phyloP scores from a whole-genome alignment of 2,329 filamentous ascomycete genomes.

The Fusarium sp. region DNA sequence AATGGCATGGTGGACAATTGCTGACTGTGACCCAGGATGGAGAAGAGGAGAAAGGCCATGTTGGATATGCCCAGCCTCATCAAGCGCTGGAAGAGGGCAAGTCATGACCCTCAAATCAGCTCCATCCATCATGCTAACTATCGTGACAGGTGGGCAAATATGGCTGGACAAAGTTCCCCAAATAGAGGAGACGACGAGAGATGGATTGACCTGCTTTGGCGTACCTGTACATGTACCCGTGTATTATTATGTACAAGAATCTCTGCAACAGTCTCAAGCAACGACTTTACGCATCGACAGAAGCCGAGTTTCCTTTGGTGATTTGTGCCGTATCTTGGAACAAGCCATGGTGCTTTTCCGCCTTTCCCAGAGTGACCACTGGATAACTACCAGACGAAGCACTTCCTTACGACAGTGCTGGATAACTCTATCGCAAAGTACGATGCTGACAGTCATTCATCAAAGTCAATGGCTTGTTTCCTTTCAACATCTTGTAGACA shows the following conservation, averaged over 20 bases:
- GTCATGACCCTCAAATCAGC: neutral
- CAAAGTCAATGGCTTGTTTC: neutral
- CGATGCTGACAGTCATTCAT: neutral
- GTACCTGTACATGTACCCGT: conserved; percentile 49
- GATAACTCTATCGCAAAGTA: neutral
- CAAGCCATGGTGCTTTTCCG: too few relatives aligned
- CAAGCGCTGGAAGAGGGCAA: conserved; percentile 90
- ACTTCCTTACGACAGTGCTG: neutral
- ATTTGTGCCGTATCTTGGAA: neutral
- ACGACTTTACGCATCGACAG: conserved; percentile 11
- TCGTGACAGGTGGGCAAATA: conserved; percentile 62
- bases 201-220: conserved; percentile 34
- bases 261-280: conserved; percentile 27
- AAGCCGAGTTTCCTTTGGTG: neutral
- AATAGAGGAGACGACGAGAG: conserved; percentile 54
- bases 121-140: conserved; percentile 50
- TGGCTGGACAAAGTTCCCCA: conserved; percentile 70
- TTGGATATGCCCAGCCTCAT: conserved; percentile 94
- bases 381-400: neutral
- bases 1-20: conserved; percentile 1
- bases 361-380: neutral
- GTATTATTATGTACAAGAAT: conserved; percentile 50
- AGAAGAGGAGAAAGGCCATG: conserved; percentile 92
- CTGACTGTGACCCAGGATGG: conserved; percentile 69
- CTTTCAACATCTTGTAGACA: neutral